Base-by-base conservation (phyloP, 331 rosid species). In the Acacia pycnantha region DNA sequence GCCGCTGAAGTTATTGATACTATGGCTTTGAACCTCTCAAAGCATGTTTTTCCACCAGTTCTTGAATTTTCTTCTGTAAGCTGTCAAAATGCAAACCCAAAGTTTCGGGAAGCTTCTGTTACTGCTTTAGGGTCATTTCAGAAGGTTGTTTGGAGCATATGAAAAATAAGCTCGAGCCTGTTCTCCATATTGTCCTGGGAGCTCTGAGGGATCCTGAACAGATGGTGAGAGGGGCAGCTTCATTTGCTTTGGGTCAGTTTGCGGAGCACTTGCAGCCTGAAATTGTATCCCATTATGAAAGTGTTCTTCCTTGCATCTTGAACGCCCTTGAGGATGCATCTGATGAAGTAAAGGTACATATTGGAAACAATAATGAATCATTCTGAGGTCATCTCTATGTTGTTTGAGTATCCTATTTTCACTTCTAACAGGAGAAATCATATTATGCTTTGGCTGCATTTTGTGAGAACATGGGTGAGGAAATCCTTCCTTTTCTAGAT, bases 371-470 rank as follows among this genome's bases (percentile, higher is more conserved):
- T 61, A 69, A 22, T 76, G 33, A 68, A 70, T 79, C 81, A 41
- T 74, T 37, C 68, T 71, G 82, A 29, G 48, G 73, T 78, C 51
- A 69, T 76, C 31, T 59, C 54, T 69, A 59, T 78, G 67, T 68
- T 58, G 29, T 74, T 71, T 85, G 79, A 87, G 48, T 65, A 54
- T 73, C 75, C 62, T n/a, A 44, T 76, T 54, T 65, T 77, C 47
- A 78, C 50, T 56, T 48, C 77, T 70, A 88, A 81, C 92, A 96
- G 99, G 99, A 96, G 77, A 96, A 96, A 86, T 94, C 99, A 67
- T 94, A 96, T 84, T 96, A 96, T 88, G 98, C 99, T 62, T 85
- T 96, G 95, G 99, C 99, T 74, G 99, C 99, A 82, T 96, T 96
- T 84, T 94, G 93, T 54, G 99, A 96, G 88, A 89, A 96, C 90